These are phyloP conservation scores for sweet orange (Citrus sinensis) DNA, from an alignment of 345 rosid genomes.

Conservation along the genomic window DVS_A1.0 CM039166.1:278001-278500, in stretches of 20 bases:
- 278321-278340: not conserved
- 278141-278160: not conserved
- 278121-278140: constrained; percentile 10
- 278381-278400: constrained; percentile 96
- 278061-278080: constrained; percentile 98
- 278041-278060: constrained; percentile 99
- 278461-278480: constrained; percentile 93
- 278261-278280: not conserved
- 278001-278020: constrained; percentile 75
- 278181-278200: not conserved
- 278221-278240: not conserved
- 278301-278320: not conserved
- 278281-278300: not conserved
- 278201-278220: constrained; percentile 11
- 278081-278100: constrained; percentile 97
- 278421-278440: constrained; percentile 96
- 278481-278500: constrained; percentile 97
- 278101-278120: constrained; percentile 60
- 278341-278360: not conserved
- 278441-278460: constrained; percentile 98
- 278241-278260: not conserved
- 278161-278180: not conserved
- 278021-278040: constrained; percentile 95
- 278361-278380: constrained; percentile 23
- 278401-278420: constrained; percentile 97